Evolutionary conservation across 73 alveolate species (phyloP), one percentile per base, ranked within the genome.

Genomic region (Paramecium tetraurelia): DNA sequence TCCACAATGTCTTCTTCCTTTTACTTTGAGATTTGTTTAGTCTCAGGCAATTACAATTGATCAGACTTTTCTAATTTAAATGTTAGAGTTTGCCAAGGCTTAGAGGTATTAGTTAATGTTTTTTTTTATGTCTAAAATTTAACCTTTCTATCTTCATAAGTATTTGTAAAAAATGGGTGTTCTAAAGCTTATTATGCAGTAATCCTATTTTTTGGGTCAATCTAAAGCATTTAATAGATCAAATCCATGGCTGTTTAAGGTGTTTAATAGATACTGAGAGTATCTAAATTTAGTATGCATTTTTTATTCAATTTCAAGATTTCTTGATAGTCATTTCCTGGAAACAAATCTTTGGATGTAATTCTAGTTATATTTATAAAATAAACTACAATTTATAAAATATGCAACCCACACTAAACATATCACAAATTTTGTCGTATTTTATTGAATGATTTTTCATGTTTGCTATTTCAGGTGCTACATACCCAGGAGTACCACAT

Each of bases 401-500:
- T 24, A 89, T 89, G 75, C 86, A 77, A 43, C 94, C 94, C 12
- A 69, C 59, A 31, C 92, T 70, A 63, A 89, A 89, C 18, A 89
- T 71, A 27, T 89, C 94, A 41, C 94, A 89, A 72, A 89, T 68
- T 43, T 77, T 71, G 36, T 58, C 86, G 46, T 89, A 89, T 16
- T 59, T 59, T 41, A 41, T 31, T 41, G 75, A 20, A 40, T 21
- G 35, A 71, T 89, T 92, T 69, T 70, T 43, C 11, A 89, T 76
- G 21, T 89, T 89, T 31, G 92, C 92, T 10, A 95, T 86, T 59
- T 96, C 98, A 10, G 98, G 98, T 18, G 98, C 98, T 24, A 94
- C 92, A 50, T 92, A 94, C 33, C 96, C 98, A 27, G 95, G 92
- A n/a, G 97, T 96, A 8, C 98, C 98, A 63, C 95, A 72, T 69